phyloP scores from a whole-genome alignment of 2,329 filamentous ascomycete genomes.

The Fusarium virguliforme region DNA sequence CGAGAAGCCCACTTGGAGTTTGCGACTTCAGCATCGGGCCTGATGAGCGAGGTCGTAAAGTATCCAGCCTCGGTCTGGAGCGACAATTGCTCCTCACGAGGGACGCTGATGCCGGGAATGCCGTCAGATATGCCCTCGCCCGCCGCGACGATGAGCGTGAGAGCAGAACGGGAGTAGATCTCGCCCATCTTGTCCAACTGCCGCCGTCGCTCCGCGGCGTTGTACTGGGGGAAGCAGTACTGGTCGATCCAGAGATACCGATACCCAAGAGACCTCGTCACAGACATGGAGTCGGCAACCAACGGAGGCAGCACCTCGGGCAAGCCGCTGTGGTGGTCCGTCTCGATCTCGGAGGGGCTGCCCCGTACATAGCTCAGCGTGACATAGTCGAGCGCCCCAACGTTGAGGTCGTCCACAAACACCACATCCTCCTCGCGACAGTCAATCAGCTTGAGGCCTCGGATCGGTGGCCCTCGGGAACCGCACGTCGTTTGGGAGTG shows the following conservation, averaged over 20 bases:
- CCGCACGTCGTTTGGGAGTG: conserved; percentile 50
- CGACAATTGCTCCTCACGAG: conserved; percentile 56
- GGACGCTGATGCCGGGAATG: conserved; percentile 56
- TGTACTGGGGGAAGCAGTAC: conserved; percentile 55
- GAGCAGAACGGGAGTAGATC: conserved; percentile 54
- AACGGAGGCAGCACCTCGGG: conserved; percentile 52
- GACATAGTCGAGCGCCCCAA: conserved; percentile 50
- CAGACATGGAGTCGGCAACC: conserved; percentile 55
- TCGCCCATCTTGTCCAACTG: conserved; percentile 55
- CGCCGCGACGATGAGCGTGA: conserved; percentile 58
- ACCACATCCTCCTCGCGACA: conserved; percentile 52
- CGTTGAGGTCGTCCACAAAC: conserved; percentile 50
- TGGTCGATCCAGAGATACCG: conserved; percentile 59
- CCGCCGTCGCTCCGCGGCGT: conserved; percentile 46
- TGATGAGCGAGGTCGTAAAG: conserved; percentile 57
- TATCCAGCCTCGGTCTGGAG: conserved; percentile 54
- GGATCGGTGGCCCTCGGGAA: conserved; percentile 37
- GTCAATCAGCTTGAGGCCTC: conserved; percentile 56
- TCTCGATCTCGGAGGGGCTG: conserved; percentile 38
- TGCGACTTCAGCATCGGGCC: conserved; percentile 56
- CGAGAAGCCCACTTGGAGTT: conserved; percentile 56
- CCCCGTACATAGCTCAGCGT: conserved; percentile 58
- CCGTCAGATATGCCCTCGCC: conserved; percentile 52
- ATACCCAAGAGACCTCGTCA: conserved; percentile 54
- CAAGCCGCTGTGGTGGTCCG: conserved; percentile 39